These are phyloP conservation scores for Coemansia sp. DNA, from an alignment of 192 early-diverging fungal species.

Conservation along the genomic window DNA sequence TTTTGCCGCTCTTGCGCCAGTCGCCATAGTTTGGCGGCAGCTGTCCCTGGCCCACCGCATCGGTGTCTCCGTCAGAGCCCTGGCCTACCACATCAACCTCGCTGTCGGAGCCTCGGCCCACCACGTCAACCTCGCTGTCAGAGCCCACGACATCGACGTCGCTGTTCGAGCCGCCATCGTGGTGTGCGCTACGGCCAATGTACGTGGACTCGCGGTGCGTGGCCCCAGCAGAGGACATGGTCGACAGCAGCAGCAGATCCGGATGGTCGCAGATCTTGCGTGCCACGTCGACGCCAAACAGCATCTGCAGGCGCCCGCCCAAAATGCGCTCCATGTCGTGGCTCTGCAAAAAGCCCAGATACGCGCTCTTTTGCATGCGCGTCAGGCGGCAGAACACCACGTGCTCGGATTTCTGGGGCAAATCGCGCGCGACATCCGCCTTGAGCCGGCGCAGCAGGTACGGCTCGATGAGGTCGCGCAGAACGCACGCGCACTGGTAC, in stretches of 20 bases:
- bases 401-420: slow-evolving; percentile 91
- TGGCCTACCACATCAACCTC: too few relatives aligned
- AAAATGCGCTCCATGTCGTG: slow-evolving; percentile 75
- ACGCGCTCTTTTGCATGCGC: slow-evolving; percentile 65
- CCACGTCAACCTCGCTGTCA: too few relatives aligned
- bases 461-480: slow-evolving; percentile 91
- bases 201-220: slow-evolving; percentile 1
- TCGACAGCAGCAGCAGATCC: slow-evolving; percentile 58
- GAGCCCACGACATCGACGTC: neutral
- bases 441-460: slow-evolving; percentile 92
- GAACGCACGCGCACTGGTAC: slow-evolving; percentile 86
- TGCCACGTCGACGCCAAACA: slow-evolving; percentile 88
- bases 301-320: slow-evolving; percentile 73
- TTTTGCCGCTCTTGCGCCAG: slow-evolving; percentile 71
- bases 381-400: slow-evolving; percentile 91
- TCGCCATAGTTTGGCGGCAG: slow-evolving; percentile 46
- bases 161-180: neutral
- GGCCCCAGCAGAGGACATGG: slow-evolving; percentile 13
- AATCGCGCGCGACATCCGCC: slow-evolving; percentile 83
- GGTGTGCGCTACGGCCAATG: neutral
- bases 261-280: slow-evolving; percentile 98
- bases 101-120: neutral
- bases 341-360: slow-evolving; percentile 70
- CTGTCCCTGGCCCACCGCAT: neutral
- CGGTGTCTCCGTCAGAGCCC: too few relatives aligned